phyloP scores from a whole-genome alignment of 202 grass and related monocot species.

The Zizania palustris region DNA sequence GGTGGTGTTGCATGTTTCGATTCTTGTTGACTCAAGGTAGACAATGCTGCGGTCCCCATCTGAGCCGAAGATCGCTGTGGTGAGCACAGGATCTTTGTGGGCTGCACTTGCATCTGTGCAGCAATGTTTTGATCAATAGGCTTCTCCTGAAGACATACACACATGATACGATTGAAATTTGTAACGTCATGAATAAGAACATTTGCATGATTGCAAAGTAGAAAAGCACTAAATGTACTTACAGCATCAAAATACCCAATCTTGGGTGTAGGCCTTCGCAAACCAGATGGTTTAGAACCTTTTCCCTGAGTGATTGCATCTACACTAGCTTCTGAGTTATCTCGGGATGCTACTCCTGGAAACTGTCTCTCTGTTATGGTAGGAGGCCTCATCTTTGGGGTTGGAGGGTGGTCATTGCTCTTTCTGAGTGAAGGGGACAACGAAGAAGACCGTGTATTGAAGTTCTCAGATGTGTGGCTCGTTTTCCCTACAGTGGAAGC shows the following conservation, averaged over 20 bases:
- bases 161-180: neutral
- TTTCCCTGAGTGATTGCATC: slow-evolving; percentile 44
- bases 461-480: slow-evolving; percentile 48
- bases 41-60: neutral
- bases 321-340: slow-evolving; percentile 32
- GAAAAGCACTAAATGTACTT: slow-evolving; percentile 20
- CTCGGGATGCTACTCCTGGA: slow-evolving; percentile 27
- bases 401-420: slow-evolving; percentile 32
- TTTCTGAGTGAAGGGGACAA: slow-evolving; percentile 47
- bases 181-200: neutral
- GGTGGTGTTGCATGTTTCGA: neutral
- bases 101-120: slow-evolving; percentile 20
- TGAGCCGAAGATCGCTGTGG: slow-evolving; percentile 30
- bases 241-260: slow-evolving; percentile 88
- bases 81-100: slow-evolving; percentile 26
- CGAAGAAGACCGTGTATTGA: slow-evolving; percentile 38
- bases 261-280: slow-evolving; percentile 66
- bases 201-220: slow-evolving; percentile 18
- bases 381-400: slow-evolving; percentile 31
- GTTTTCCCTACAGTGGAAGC: slow-evolving; percentile 48
- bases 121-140: slow-evolving; percentile 37
- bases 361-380: neutral
- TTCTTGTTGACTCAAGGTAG: slow-evolving; percentile 30
- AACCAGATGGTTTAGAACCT: slow-evolving; percentile 57
- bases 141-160: slow-evolving; percentile 46